These are phyloP conservation scores for Scheffersomyces titani DNA, from an alignment of 1,139 yeast genomes.

Conservation along the genomic window DNA sequence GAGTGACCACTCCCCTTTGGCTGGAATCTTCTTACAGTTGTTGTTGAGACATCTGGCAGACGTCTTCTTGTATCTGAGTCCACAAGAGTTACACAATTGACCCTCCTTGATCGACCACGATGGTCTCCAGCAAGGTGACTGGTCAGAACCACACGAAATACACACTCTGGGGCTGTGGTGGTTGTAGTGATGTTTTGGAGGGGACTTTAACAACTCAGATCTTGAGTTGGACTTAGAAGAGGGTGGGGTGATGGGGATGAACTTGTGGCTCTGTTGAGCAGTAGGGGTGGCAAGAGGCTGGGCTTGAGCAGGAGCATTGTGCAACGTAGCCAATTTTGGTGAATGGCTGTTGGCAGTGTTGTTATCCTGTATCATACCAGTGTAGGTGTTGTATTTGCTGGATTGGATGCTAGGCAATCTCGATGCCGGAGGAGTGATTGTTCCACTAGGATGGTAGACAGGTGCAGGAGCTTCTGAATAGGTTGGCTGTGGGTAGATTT, in stretches of 20 bases:
- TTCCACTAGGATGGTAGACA: slow-evolving; percentile 11
- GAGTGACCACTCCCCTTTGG: slow-evolving; percentile 91
- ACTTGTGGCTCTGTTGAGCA: slow-evolving; percentile 22
- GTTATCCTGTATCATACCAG: slow-evolving; percentile 9
- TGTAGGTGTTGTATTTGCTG: slow-evolving; percentile 9
- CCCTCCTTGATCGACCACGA: slow-evolving; percentile 90
- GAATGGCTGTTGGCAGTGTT: slow-evolving; percentile 1
- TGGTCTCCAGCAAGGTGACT: slow-evolving; percentile 98
- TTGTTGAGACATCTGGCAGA: slow-evolving; percentile 83
- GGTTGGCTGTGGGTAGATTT: slow-evolving; percentile 2
- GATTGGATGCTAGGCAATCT: slow-evolving; percentile 11
- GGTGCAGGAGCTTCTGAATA: slow-evolving; percentile 6
- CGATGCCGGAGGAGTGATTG: slow-evolving; percentile 10
- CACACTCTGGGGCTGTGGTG: slow-evolving; percentile 57
- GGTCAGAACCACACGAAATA: slow-evolving; percentile 87
- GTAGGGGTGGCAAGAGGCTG: neutral
- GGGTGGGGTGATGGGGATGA: slow-evolving; percentile 49
- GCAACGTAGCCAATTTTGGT: neutral
- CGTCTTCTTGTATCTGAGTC: slow-evolving; percentile 90
- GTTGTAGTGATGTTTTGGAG: slow-evolving; percentile 33
- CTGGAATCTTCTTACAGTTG: slow-evolving; percentile 84
- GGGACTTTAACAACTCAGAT: slow-evolving; percentile 35
- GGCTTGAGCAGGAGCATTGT: slow-evolving; percentile 3
- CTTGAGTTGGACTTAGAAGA: slow-evolving; percentile 33
- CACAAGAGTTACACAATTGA: slow-evolving; percentile 95